These are phyloP conservation scores for Anethum foeniculum DNA, from an alignment of 140 eudicot species.

Conservation along the genomic window DNA sequence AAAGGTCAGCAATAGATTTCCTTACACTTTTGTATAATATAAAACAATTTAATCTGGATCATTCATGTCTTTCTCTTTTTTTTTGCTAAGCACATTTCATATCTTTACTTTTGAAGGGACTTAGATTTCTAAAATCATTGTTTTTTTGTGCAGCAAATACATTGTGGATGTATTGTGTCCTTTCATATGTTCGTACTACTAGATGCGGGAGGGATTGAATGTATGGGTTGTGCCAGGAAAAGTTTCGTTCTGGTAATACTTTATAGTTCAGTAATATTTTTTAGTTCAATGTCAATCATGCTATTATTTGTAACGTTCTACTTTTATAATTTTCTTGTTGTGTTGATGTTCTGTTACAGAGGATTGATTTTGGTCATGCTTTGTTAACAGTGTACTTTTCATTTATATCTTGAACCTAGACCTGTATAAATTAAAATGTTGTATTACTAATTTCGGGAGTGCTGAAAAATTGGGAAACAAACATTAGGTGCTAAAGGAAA, in stretches of 20 bases:
- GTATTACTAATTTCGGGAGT: not conserved
- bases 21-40: not conserved
- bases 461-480: not conserved
- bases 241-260: slow-evolving; percentile 56
- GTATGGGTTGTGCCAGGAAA: slow-evolving; percentile 64
- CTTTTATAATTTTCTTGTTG: not conserved
- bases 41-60: not conserved
- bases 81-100: not conserved
- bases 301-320: too few relatives aligned
- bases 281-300: not conserved
- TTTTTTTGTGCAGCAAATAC: slow-evolving; percentile 56
- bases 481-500: not conserved
- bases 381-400: not conserved
- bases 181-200: slow-evolving; percentile 73
- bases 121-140: not conserved
- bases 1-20: slow-evolving; percentile 40
- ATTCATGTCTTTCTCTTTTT: too few relatives aligned
- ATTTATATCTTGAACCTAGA: not conserved
- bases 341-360: not conserved
- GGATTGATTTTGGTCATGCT: not conserved
- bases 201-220: slow-evolving; percentile 92
- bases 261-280: not conserved
- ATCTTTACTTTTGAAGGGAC: not conserved
- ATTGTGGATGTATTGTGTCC: slow-evolving; percentile 89
- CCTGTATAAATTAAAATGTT: not conserved